These are phyloP conservation scores for Pyrenophora graminea DNA, from an alignment of 2,329 filamentous ascomycete species.

Conservation along the genomic window DNA sequence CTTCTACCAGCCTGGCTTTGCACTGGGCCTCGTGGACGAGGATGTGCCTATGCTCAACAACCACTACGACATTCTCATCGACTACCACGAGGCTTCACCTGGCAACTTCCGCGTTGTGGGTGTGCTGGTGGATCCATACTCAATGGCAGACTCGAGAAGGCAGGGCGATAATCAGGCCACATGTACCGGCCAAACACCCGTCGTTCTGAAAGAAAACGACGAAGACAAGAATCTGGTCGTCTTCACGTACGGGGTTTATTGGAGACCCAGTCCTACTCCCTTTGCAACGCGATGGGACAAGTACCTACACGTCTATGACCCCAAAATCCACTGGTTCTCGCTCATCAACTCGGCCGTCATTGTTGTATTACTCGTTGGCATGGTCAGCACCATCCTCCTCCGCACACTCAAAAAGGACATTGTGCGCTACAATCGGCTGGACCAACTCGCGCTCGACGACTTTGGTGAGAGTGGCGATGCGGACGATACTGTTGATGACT, in stretches of 20 bases:
- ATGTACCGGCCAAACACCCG: slow-evolving; percentile 63
- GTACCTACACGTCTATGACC: slow-evolving; percentile 95
- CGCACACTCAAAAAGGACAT: slow-evolving; percentile 93
- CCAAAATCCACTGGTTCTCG: slow-evolving; percentile 99
- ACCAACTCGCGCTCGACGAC: slow-evolving; percentile 88
- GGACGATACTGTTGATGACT: slow-evolving; percentile 95
- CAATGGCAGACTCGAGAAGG: slow-evolving; percentile 62
- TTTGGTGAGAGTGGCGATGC: slow-evolving; percentile 73
- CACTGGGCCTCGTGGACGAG: slow-evolving; percentile 65
- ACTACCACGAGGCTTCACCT: slow-evolving; percentile 81
- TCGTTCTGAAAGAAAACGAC: slow-evolving; percentile 68
- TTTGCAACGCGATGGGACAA: slow-evolving; percentile 99
- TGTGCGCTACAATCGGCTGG: slow-evolving; percentile 91
- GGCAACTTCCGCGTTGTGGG: slow-evolving; percentile 86
- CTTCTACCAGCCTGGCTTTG: slow-evolving; percentile 91
- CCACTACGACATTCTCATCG: slow-evolving; percentile 91
- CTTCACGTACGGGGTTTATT: slow-evolving; percentile 92
- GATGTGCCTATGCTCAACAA: slow-evolving; percentile 76
- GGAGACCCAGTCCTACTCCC: slow-evolving; percentile 79
- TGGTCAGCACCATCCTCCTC: slow-evolving; percentile 89
- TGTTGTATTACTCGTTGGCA: slow-evolving; percentile 86
- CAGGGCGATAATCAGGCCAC: slow-evolving; percentile 61
- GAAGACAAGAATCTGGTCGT: slow-evolving; percentile 65
- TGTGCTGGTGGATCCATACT: slow-evolving; percentile 83
- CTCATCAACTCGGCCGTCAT: slow-evolving; percentile 95